Conservation (phyloP, 768 basidiomycete species). For the Phanerochaete sordida region DNA sequence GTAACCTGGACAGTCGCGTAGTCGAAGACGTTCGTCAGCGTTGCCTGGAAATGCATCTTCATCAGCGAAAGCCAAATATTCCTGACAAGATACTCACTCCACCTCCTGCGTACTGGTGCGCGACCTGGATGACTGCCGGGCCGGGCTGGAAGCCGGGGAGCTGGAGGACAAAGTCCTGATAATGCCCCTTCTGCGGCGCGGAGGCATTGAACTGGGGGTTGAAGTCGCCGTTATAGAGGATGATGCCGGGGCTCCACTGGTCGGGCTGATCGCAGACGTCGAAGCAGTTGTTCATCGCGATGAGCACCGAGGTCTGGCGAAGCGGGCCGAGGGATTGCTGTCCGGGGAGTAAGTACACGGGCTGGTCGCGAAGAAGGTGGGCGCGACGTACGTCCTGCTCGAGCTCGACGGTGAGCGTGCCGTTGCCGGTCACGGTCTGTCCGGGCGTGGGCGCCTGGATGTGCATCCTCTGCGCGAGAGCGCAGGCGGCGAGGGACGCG, state of each 20-base stretch:
- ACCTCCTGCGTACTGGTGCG: constrained; percentile 1
- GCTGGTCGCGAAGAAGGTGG: neutral
- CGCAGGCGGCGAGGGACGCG: constrained; percentile 29
- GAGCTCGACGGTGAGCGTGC: constrained; percentile 39
- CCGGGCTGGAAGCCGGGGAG: constrained; percentile 27
- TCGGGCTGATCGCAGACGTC: constrained; percentile 18
- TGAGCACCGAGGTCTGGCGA: constrained; percentile 42
- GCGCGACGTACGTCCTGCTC: constrained; percentile 18
- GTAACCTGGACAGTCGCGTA: constrained; percentile 2
- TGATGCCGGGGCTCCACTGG: constrained; percentile 31
- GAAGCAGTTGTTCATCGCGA: constrained; percentile 40
- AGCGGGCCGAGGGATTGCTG: constrained; percentile 37
- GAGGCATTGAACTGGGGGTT: constrained; percentile 31
- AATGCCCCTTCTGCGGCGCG: constrained; percentile 30
- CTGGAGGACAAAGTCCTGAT: constrained; percentile 43
- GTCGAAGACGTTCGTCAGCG: neutral
- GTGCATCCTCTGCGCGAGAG: constrained; percentile 36
- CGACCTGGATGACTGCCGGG: neutral
- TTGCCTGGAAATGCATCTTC: neutral
- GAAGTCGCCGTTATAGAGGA: constrained; percentile 47
- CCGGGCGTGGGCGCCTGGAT: constrained; percentile 40
- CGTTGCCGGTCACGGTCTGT: constrained; percentile 33
- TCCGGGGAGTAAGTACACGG: neutral
- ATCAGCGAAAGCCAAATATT: neutral
- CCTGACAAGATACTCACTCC: neutral